Conservation (phyloP, 208 protist species). For the Ichthyophonus hoferi region DNA sequence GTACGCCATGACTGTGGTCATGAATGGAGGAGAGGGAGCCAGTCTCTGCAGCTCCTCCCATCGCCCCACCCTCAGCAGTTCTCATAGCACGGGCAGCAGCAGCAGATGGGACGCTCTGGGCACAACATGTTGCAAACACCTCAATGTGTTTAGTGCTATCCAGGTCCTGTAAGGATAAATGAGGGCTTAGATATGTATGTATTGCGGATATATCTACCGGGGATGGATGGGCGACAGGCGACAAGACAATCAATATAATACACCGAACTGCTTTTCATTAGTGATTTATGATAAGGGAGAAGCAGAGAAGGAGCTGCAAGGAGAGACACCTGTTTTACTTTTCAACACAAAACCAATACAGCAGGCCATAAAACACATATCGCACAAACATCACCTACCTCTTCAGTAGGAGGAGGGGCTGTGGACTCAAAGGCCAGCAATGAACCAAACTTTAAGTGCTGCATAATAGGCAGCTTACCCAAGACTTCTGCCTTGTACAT, state of each 20-base stretch:
- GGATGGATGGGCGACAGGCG: not conserved
- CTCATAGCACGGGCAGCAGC: not conserved
- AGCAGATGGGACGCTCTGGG: not conserved
- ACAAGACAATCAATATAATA: too few species aligned
- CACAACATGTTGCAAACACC: not conserved
- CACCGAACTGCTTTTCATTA: not conserved
- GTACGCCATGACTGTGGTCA: not conserved
- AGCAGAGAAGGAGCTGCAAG: not conserved
- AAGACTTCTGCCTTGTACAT: slow-evolving; percentile 91
- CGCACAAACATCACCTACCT: too few species aligned
- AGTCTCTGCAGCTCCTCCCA: not conserved
- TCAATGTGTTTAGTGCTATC: not conserved
- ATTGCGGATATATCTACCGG: not conserved
- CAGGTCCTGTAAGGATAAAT: not conserved
- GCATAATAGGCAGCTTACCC: slow-evolving; percentile 83
- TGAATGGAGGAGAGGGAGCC: not conserved
- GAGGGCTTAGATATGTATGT: not conserved
- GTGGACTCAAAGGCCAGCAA: slow-evolving; percentile 57
- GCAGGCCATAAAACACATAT: too few species aligned
- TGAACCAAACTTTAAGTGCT: slow-evolving; percentile 85
- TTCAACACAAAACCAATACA: too few species aligned
- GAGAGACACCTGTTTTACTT: too few species aligned
- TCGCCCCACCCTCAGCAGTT: not conserved
- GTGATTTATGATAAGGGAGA: not conserved
- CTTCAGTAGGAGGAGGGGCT: not conserved